Base-by-base conservation (phyloP, 352 stramenopile genomes). In the Pythium phragmiticola region DNA sequence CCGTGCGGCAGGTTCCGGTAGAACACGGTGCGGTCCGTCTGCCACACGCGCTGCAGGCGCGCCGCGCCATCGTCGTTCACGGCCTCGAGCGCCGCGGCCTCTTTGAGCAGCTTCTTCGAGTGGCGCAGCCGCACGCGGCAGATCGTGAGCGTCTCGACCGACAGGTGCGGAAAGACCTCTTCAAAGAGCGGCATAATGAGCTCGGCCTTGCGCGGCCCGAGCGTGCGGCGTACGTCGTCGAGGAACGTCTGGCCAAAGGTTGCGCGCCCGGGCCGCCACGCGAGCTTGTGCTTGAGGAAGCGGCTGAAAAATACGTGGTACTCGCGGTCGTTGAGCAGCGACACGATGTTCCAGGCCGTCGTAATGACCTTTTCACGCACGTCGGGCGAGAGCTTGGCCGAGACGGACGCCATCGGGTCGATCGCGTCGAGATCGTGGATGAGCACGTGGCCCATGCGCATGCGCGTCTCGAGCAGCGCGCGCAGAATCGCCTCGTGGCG, bases 241-340 rank as follows among this genome's bases (percentile, higher is more conserved):
- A 95, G 65, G 64, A 95, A 95, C 12, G 84, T 95, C 36, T 90
- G 75, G 21, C 78, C 84, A 33, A 92, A 95, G 3, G 80, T 92
- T 11, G 79, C 43, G 51, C 83, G 83, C 66, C 88, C 92, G 8
- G 87, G 86, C 8, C 87, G 74, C 84, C 84, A 93, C 51, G 84
- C 84, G 51, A 95, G 77, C 65, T 95, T 95, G 75, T 95, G 87
- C 70, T 90, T 88, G 37, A 95, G 74, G 68, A 93, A 92, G 33
- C 87, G 87, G 46, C 77, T 88, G 68, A 92, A 95, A 66, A 95
- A 95, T 59, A 90, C 84, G 67, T 95, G 87, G 65, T 94, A 94
- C 75, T 90, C 77, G 47, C 82, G 83, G 62, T 95, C 84, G 55
- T 92, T 78, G 17, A 95, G 70, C 61, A 95, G 76, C 23, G 81